Evolutionary conservation across 164 flowering plant species (phyloP).

Genomic region (Brasenia schreberi): DNA sequence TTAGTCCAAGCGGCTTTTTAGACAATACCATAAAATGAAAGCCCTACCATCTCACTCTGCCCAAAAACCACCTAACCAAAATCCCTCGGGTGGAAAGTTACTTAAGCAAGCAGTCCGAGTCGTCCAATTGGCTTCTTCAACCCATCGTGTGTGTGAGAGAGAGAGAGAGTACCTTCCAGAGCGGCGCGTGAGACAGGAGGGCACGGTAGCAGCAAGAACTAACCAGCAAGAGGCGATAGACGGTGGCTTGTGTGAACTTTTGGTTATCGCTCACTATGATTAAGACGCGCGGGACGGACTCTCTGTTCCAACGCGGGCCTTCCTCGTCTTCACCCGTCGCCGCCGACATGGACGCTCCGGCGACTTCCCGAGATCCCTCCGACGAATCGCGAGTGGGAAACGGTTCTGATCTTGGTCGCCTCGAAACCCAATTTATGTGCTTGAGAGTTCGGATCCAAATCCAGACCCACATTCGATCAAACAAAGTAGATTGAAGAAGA

Average conservation of each 20-base stretch:
- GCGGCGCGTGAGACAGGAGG: conserved; percentile 45
- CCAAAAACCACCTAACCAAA: no score
- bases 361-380: not conserved
- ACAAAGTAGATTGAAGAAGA: no score
- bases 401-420: not conserved
- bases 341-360: not conserved
- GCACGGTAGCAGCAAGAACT: conserved; percentile 51
- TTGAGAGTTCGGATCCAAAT: not conserved
- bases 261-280: conserved; percentile 36
- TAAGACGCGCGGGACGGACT: conserved; percentile 39
- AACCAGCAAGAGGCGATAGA: conserved; percentile 48
- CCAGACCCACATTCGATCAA: not conserved
- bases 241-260: conserved; percentile 48
- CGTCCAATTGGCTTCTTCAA: no score
- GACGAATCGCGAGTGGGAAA: not conserved
- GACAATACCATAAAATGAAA: no score
- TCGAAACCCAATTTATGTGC: no score
- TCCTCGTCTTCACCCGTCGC: conserved; percentile 4
- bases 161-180: conserved; percentile 47
- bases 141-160: not conserved
- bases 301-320: conserved; percentile 35
- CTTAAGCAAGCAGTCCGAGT: no score
- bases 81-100: not conserved
- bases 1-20: no score
- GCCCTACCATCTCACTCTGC: no score